These are phyloP conservation scores for Wallacemonas sp. DNA, from an alignment of 208 protist genomes.

Conservation along the genomic window DNA sequence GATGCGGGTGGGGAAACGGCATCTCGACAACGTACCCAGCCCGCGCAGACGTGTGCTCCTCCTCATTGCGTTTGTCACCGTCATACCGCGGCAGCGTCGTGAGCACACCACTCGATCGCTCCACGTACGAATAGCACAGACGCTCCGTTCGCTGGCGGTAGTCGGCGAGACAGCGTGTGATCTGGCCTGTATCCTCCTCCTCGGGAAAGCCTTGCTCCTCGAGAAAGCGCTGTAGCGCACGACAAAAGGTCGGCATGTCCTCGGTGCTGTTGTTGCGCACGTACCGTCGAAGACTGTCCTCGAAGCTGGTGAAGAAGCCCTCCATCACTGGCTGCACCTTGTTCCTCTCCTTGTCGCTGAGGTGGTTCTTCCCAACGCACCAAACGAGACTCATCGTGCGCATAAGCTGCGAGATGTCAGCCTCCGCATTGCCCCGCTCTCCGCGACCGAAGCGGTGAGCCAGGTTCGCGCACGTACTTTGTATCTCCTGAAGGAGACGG, in stretches of 20 bases:
- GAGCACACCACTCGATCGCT: slow-evolving; percentile 40
- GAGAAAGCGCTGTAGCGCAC: slow-evolving; percentile 39
- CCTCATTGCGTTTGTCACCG: slow-evolving; percentile 60
- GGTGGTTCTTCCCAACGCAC: slow-evolving; percentile 2
- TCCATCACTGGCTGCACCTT: slow-evolving; percentile 18
- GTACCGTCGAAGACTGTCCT: slow-evolving; percentile 3
- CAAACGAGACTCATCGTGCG: slow-evolving; percentile 16
- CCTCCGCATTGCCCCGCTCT: neutral
- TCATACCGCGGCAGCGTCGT: slow-evolving; percentile 67
- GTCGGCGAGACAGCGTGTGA: slow-evolving; percentile 28
- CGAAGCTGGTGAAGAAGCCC: slow-evolving; percentile 4
- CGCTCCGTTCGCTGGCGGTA: slow-evolving; percentile 38
- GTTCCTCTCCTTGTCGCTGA: slow-evolving; percentile 10
- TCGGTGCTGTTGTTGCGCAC: slow-evolving; percentile 2
- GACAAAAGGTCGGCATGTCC: slow-evolving; percentile 26
- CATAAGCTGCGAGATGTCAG: slow-evolving; percentile 16
- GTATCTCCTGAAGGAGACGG: slow-evolving; percentile 37
- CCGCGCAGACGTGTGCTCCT: slow-evolving; percentile 54
- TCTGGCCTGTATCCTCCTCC: slow-evolving; percentile 35
- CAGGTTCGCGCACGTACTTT: slow-evolving; percentile 14
- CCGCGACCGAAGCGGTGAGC: slow-evolving; percentile 11
- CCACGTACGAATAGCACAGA: slow-evolving; percentile 76
- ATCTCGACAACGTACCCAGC: slow-evolving; percentile 59
- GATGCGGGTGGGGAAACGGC: slow-evolving; percentile 49
- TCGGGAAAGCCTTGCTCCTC: slow-evolving; percentile 75